These are phyloP conservation scores for Wickerhamiella siamensis DNA, from an alignment of 805 yeast species.

Conservation along the genomic window DNA sequence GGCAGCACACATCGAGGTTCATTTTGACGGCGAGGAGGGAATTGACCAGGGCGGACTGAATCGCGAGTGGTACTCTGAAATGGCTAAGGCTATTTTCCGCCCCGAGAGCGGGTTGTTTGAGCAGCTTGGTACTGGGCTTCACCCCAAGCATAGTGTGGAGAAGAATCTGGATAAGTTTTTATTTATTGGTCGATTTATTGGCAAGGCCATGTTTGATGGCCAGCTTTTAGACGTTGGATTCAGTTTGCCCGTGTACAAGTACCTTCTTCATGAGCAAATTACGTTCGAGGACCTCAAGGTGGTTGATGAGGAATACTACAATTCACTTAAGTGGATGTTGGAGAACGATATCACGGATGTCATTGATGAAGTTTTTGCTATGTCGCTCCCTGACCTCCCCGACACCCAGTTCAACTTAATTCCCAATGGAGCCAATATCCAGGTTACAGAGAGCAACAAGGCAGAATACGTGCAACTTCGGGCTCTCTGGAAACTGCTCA, in stretches of 20 bases:
- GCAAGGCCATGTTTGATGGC: conserved; percentile 82
- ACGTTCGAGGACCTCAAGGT: conserved; percentile 89
- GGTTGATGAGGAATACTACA: conserved; percentile 80
- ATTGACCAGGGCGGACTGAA: conserved; percentile 98
- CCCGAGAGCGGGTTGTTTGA: conserved; percentile 86
- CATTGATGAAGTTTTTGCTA: conserved; percentile 85
- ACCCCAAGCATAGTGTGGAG: conserved; percentile 84
- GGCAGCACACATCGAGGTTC: conserved; percentile 39
- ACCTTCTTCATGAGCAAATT: conserved; percentile 63
- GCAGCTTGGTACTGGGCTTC: conserved; percentile 89
- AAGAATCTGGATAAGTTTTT: conserved; percentile 87
- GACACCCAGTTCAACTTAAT: conserved; percentile 77
- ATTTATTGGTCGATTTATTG: conserved; percentile 86
- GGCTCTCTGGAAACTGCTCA: conserved; percentile 73
- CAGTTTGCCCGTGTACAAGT: conserved; percentile 86
- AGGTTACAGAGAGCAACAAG: conserved; percentile 84
- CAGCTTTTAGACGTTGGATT: conserved; percentile 86
- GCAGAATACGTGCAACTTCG: conserved; percentile 74
- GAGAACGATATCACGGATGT: conserved; percentile 94
- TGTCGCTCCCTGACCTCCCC: conserved; percentile 88
- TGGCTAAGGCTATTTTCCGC: conserved; percentile 88
- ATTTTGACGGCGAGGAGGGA: conserved; percentile 89
- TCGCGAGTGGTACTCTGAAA: conserved; percentile 92
- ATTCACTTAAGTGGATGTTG: conserved; percentile 87
- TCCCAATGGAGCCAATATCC: conserved; percentile 66